phyloP scores from a whole-genome alignment of 2,329 filamentous ascomycete genomes.

The Daldinia sp. region DNA sequence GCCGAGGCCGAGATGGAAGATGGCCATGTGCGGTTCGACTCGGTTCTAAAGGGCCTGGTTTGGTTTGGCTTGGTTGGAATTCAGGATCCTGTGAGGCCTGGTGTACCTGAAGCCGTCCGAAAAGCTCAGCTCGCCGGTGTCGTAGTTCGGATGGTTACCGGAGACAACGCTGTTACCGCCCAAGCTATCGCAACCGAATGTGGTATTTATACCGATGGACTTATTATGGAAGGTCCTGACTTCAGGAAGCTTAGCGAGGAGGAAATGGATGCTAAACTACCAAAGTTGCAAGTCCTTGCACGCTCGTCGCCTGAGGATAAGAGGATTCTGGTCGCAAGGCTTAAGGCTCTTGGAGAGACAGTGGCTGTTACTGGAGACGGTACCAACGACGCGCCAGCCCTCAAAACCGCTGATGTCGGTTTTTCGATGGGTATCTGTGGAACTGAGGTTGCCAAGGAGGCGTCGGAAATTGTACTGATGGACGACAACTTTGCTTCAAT shows the following conservation, averaged over 20 bases:
- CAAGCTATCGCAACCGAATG: constrained; percentile 78
- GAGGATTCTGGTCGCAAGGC: constrained; percentile 65
- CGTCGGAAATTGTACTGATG: constrained; percentile 72
- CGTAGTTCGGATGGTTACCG: constrained; percentile 77
- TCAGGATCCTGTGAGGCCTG: constrained; percentile 74
- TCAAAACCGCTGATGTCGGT: constrained; percentile 72
- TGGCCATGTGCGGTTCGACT: constrained; percentile 66
- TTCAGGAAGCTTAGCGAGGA: constrained; percentile 69
- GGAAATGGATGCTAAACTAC: constrained; percentile 66
- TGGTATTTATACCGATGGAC: constrained; percentile 70
- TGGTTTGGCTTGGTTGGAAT: constrained; percentile 78
- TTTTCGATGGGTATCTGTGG: constrained; percentile 75
- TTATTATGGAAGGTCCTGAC: constrained; percentile 74
- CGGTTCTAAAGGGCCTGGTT: constrained; percentile 75
- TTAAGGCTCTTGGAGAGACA: constrained; percentile 69
- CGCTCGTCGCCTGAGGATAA: constrained; percentile 74
- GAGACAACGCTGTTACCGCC: constrained; percentile 76
- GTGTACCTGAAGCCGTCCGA: constrained; percentile 72
- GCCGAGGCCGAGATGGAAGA: constrained; percentile 69
- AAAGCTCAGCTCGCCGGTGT: constrained; percentile 75
- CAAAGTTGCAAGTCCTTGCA: constrained; percentile 68
- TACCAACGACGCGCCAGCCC: constrained; percentile 71
- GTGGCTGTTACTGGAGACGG: constrained; percentile 73
- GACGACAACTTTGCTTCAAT: constrained; percentile 74
- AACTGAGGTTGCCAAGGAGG: constrained; percentile 73